These are phyloP conservation scores for Hanseniaspora sp. DNA, from an alignment of 1,139 yeast species.

Conservation along the genomic window DNA sequence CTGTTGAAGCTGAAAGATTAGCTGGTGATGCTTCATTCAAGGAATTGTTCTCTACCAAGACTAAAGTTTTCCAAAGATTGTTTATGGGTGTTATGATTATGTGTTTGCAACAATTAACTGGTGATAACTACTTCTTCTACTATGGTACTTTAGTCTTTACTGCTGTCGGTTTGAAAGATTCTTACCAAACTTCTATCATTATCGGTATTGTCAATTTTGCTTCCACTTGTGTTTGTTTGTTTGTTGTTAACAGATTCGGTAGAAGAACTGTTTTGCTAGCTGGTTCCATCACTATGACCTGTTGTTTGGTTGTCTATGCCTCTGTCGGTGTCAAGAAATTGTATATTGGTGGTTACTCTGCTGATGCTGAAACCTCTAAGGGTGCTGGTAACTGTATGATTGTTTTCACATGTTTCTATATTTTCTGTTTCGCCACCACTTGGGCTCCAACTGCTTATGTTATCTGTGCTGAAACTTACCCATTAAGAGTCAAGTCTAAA, in stretches of 20 bases:
- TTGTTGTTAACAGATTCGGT: constrained; percentile 51
- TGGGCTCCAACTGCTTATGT: constrained; percentile 77
- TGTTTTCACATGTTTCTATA: constrained; percentile 64
- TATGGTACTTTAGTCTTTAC: constrained; percentile 60
- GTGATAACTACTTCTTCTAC: constrained; percentile 65
- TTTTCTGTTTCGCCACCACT: constrained; percentile 68
- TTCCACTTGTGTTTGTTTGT: constrained; percentile 55
- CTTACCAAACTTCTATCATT: constrained; percentile 59
- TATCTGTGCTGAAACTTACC: constrained; percentile 64
- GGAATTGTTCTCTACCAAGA: constrained; percentile 29
- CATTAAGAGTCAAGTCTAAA: constrained; percentile 67
- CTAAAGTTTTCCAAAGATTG: constrained; percentile 46
- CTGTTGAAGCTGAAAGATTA: constrained; percentile 40
- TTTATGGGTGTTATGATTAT: constrained; percentile 53
- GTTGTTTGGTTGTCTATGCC: constrained; percentile 49
- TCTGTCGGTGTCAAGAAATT: constrained; percentile 50
- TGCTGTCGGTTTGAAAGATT: constrained; percentile 56
- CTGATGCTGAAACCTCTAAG: constrained; percentile 22
- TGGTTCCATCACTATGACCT: constrained; percentile 50
- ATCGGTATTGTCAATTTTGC: constrained; percentile 62
- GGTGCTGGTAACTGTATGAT: constrained; percentile 69
- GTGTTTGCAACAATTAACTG: constrained; percentile 64
- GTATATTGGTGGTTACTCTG: constrained; percentile 27
- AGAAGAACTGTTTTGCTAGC: constrained; percentile 49
- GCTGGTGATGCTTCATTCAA: constrained; percentile 32